phyloP scores from a whole-genome alignment of 2,329 filamentous ascomycete genomes.

The Massarina eburnea region DNA sequence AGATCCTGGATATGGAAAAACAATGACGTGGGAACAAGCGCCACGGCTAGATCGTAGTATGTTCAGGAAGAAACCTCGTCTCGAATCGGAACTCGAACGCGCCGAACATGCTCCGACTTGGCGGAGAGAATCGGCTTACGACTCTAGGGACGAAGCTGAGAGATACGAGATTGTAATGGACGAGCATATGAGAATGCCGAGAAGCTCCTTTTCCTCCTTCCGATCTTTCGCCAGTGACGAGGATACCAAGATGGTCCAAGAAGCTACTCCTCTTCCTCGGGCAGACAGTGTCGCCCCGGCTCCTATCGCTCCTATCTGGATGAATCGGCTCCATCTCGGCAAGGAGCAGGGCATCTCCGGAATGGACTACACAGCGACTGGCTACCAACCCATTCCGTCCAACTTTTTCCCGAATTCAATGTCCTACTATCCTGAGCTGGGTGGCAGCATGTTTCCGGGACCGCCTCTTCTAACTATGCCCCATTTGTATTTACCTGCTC shows the following conservation, averaged over 20 bases:
- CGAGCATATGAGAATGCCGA: constrained; percentile 5
- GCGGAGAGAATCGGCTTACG: too few species aligned
- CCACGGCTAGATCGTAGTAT: constrained; percentile 12
- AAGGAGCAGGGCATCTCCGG: background rate
- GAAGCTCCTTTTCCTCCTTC: constrained; percentile 4
- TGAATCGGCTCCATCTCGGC: constrained; percentile 3
- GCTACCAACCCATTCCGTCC: background rate
- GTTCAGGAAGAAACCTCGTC: background rate
- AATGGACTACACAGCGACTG: background rate
- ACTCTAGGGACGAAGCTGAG: constrained; percentile 24
- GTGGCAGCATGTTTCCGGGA: background rate
- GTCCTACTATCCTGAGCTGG: background rate
- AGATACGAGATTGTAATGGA: constrained; percentile 21
- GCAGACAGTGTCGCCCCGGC: background rate
- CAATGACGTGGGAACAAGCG: constrained; percentile 24
- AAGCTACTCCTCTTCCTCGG: background rate
- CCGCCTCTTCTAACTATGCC: background rate
- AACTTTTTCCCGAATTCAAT: background rate
- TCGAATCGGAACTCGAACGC: background rate
- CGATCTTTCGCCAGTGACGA: background rate
- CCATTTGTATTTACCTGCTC: too few species aligned
- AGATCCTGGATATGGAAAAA: constrained; percentile 23
- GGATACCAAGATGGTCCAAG: constrained; percentile 2
- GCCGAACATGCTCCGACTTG: background rate
- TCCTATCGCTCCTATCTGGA: too few species aligned